Conservation (phyloP, 441 rosid species). For the Breynia disticha region DNA sequence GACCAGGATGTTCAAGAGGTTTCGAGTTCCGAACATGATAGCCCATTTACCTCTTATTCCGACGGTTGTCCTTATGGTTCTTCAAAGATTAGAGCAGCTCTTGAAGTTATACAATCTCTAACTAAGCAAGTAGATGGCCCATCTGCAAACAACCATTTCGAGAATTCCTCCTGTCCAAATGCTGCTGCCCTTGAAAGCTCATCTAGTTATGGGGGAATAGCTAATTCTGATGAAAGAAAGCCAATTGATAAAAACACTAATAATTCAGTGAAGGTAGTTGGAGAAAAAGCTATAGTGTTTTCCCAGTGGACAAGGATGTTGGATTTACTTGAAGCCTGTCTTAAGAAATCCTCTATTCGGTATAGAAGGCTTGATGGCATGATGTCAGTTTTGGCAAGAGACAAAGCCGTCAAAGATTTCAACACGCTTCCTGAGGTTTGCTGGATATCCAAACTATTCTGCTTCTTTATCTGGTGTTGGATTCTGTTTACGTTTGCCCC, state of each 20-base stretch:
- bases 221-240: conserved; percentile 13
- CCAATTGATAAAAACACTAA: conserved; percentile 15
- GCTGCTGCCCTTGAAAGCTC: conserved; percentile 20
- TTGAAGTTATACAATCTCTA: conserved; percentile 60
- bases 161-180: conserved; percentile 17
- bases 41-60: conserved; percentile 20
- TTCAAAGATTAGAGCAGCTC: conserved; percentile 80
- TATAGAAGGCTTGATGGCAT: conserved; percentile 93
- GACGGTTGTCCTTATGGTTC: conserved; percentile 29
- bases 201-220: conserved; percentile 14
- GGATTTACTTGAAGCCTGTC: conserved; percentile 70
- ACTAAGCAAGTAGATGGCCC: conserved; percentile 27
- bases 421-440: conserved; percentile 75
- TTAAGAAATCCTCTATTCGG: conserved; percentile 52
- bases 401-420: conserved; percentile 88
- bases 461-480: too few relatives aligned
- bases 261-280: conserved; percentile 33
- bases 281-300: conserved; percentile 80
- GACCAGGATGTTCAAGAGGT: conserved; percentile 25
- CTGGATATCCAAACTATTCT: background rate
- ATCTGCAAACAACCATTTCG: conserved; percentile 13
- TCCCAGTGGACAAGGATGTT: conserved; percentile 96
- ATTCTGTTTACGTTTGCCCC: background rate
- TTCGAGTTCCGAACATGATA: conserved; percentile 29
- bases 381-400: conserved; percentile 77